A percentile compares a stretch with the other conserved stretches of the same genome.
Conservation (phyloP, 177 flowering plant genomes). For the Tripterygium wilfordii region DNA sequence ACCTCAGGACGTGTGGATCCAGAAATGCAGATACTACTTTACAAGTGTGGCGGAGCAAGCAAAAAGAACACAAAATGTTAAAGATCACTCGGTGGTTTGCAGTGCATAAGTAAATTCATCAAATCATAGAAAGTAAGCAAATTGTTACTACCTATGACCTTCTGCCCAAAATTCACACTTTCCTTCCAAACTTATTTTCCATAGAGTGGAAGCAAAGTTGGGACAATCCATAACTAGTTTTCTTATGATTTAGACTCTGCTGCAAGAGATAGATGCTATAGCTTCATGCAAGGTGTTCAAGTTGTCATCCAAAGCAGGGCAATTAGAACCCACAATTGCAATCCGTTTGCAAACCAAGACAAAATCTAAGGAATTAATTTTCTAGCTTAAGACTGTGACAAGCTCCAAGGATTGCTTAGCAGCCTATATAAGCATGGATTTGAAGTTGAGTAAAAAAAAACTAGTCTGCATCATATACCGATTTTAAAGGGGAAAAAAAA, state of each 20-base stretch:
- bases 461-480: too few relatives aligned
- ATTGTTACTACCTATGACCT: constrained; percentile 75
- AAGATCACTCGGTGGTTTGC: too few relatives aligned
- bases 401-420: too few relatives aligned
- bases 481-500: too few relatives aligned
- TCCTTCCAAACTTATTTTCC: constrained; percentile 72
- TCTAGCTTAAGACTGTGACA: too few relatives aligned
- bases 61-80: constrained; percentile 4
- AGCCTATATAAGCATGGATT: too few relatives aligned
- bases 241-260: constrained; percentile 63
- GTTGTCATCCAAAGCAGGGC: constrained; percentile 55
- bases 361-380: not conserved
- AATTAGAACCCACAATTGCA: constrained; percentile 70
- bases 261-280: constrained; percentile 65
- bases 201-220: constrained; percentile 62
- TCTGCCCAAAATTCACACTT: constrained; percentile 67
- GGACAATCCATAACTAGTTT: constrained; percentile 78
- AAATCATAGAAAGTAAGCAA: not conserved
- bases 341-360: constrained; percentile 34
- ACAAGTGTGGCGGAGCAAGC: constrained; percentile 34
- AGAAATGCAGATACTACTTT: constrained; percentile 71
- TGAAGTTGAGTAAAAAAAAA: too few relatives aligned
- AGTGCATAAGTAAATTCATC: too few relatives aligned
- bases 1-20: constrained; percentile 51
- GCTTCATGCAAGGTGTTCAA: constrained; percentile 47